phyloP scores from a whole-genome alignment of 129 eudicot species.

The Flaveria ramosissima region DNA sequence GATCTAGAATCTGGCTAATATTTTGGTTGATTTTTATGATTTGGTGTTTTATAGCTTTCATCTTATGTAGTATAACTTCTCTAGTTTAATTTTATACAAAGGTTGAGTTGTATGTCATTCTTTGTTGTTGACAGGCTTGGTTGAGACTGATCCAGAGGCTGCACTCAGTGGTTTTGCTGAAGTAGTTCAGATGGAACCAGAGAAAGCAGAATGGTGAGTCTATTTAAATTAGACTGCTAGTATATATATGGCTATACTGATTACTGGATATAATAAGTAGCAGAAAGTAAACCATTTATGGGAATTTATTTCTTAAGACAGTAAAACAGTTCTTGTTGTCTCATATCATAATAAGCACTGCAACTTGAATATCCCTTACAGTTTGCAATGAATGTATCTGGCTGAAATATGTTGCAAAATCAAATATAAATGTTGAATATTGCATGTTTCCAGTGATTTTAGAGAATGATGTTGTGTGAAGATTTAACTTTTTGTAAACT shows the following conservation, averaged over 20 bases:
- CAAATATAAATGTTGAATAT: background rate
- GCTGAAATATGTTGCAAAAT: background rate
- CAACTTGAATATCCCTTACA: background rate
- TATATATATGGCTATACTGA: background rate
- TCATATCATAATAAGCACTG: background rate
- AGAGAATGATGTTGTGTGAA: background rate
- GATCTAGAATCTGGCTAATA: background rate
- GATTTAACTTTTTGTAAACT: background rate
- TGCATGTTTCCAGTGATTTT: background rate
- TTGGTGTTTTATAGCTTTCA: slow-evolving; percentile 11
- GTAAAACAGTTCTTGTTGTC: background rate
- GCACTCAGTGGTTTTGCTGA: slow-evolving; percentile 96
- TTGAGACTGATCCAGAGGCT: slow-evolving; percentile 93
- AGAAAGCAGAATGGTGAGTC: slow-evolving; percentile 96
- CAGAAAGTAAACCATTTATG: background rate
- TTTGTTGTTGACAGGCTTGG: slow-evolving; percentile 60
- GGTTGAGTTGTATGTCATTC: slow-evolving; percentile 16
- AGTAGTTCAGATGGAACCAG: slow-evolving; percentile 96
- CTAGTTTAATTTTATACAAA: background rate
- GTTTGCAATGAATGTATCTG: background rate
- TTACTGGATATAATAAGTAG: background rate
- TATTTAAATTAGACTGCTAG: slow-evolving; percentile 16
- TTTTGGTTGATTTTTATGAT: slow-evolving; percentile 5
- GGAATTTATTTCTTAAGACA: background rate
- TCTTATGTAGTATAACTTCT: background rate